Percentiles rank a stretch among this genome's conserved stretches.
Conservation (phyloP, 805 yeast species). For the Metschnikowia noctiluminum region DNA sequence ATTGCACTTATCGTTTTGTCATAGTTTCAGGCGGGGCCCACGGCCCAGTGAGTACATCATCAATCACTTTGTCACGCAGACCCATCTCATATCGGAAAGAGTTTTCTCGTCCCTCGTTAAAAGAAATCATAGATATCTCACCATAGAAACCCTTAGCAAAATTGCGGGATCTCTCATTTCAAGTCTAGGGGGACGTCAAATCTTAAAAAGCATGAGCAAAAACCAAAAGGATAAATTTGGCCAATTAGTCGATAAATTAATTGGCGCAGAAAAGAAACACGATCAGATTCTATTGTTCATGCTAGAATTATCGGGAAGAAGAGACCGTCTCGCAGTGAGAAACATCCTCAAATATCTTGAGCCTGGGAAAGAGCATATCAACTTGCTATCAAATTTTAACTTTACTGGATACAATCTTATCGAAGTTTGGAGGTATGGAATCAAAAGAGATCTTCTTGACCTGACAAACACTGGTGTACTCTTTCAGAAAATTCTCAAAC, state of each 20-base stretch:
- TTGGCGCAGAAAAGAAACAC: not conserved
- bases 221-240: not conserved
- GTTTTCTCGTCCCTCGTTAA: not conserved
- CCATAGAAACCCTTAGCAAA: not conserved
- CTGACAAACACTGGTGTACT: constrained; percentile 7
- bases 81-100: not conserved
- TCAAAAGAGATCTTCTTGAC: constrained; percentile 13
- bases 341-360: constrained; percentile 1
- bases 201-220: constrained; percentile 5
- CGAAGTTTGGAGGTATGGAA: constrained; percentile 15
- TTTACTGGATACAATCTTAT: constrained; percentile 13
- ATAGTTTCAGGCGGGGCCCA: constrained; percentile 1
- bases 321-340: constrained; percentile 1
- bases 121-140: not conserved
- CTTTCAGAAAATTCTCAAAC: constrained; percentile 13
- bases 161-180: constrained; percentile 1
- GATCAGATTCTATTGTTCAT: not conserved
- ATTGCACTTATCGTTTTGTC: constrained; percentile 3
- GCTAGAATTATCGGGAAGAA: constrained; percentile 6
- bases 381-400: not conserved
- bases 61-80: constrained; percentile 2
- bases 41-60: constrained; percentile 3
- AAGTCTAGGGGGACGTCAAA: constrained; percentile 1
- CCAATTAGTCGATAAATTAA: not conserved
- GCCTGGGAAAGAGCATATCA: not conserved